Percentiles rank a stretch among this genome's conserved stretches.
Conservation (phyloP, 2,329 filamentous ascomycete species). For the Alternaria arbusti region DNA sequence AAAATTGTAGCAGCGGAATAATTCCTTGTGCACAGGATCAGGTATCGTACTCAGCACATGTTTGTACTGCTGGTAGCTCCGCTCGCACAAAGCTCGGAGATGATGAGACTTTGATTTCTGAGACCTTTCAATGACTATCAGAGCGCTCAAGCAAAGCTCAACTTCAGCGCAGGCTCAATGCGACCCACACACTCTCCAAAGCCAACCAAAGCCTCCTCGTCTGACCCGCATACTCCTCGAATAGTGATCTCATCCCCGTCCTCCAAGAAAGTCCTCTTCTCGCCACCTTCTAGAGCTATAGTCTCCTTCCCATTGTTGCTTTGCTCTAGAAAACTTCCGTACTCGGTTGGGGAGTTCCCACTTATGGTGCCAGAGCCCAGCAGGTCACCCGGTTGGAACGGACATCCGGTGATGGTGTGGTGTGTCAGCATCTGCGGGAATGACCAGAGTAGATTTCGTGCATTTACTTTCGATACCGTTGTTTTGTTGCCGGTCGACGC, state of each 20-base stretch:
- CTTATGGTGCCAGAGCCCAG: constrained; percentile 82
- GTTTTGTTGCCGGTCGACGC: constrained; percentile 59
- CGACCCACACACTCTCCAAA: constrained; percentile 76
- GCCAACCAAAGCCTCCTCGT: constrained; percentile 71
- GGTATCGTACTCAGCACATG: neutral
- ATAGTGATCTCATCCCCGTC: constrained; percentile 76
- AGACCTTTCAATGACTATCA: neutral
- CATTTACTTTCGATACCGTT: constrained; percentile 66
- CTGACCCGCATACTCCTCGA: constrained; percentile 67
- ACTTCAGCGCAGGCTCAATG: constrained; percentile 55
- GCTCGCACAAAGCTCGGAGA: neutral
- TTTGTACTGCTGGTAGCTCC: neutral
- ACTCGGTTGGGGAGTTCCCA: constrained; percentile 62
- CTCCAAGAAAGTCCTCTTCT: constrained; percentile 73
- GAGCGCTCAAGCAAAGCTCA: constrained; percentile 21
- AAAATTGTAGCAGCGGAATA: neutral
- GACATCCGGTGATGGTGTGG: constrained; percentile 77
- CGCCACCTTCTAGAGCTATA: constrained; percentile 67
- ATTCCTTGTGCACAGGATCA: neutral
- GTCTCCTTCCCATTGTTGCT: constrained; percentile 71
- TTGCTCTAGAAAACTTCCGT: constrained; percentile 76
- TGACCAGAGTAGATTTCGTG: constrained; percentile 76
- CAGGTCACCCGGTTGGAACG: constrained; percentile 75
- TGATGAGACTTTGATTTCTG: too few species aligned
- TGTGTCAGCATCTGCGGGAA: constrained; percentile 85